Percentiles rank a stretch among this genome's conserved stretches.
Evolutionary conservation across 2,329 filamentous ascomycete genomes (phyloP).

Genomic region (Apiospora malaysiana): DNA sequence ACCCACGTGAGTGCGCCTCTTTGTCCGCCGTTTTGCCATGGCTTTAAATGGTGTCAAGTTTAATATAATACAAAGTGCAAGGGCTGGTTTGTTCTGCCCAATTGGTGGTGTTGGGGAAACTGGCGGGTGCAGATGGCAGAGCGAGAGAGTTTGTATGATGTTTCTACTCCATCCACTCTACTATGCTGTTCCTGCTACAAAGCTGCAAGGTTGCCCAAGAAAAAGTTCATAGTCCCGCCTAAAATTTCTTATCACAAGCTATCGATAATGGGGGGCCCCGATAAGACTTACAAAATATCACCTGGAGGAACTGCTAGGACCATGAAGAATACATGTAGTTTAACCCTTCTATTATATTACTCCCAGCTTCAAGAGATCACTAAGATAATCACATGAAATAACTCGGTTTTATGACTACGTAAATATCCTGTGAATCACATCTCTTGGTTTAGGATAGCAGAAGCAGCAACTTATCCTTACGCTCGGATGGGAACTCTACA

Average conservation of each 20-base stretch:
- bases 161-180: not conserved
- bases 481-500: not conserved
- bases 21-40: constrained; percentile 83
- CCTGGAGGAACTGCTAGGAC: not conserved
- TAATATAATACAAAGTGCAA: not conserved
- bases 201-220: not conserved
- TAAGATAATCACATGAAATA: no score
- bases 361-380: no score
- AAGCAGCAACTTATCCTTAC: no score
- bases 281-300: not conserved
- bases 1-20: constrained; percentile 86
- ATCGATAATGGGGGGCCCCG: not conserved
- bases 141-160: not conserved
- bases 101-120: not conserved
- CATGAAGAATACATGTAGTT: not conserved
- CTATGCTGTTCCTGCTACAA: not conserved
- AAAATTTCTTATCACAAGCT: constrained; percentile 6
- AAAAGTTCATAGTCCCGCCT: constrained; percentile 14
- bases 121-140: not conserved
- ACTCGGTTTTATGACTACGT: not conserved
- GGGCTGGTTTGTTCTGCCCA: not conserved
- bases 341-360: no score
- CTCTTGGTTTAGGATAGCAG: no score
- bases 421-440: not conserved
- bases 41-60: not conserved